phyloP scores from a whole-genome alignment of 1,284 basidiomycete species.

The Ganoderma resinaceum region DNA sequence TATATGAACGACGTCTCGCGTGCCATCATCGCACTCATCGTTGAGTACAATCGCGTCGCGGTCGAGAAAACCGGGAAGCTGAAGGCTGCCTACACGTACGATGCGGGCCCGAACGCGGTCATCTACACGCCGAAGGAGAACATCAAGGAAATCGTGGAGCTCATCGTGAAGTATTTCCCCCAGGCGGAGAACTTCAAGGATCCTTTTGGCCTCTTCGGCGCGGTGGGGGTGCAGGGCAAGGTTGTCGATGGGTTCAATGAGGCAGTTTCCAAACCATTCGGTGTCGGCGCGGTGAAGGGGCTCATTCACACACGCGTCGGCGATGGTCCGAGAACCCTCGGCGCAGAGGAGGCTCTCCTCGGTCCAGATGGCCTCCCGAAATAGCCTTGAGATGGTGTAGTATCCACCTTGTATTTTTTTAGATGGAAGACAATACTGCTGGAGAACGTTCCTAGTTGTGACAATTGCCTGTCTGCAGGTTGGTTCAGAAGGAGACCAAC shows the following conservation, averaged over 20 bases:
- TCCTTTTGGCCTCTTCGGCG: slow-evolving; percentile 69
- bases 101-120: slow-evolving; percentile 98
- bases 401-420: neutral
- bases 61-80: slow-evolving; percentile 66
- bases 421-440: neutral
- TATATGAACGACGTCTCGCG: slow-evolving; percentile 98
- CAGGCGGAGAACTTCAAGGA: slow-evolving; percentile 79
- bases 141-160: slow-evolving; percentile 77
- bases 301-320: slow-evolving; percentile 93
- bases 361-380: slow-evolving; percentile 65
- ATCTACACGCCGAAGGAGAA: slow-evolving; percentile 89
- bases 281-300: slow-evolving; percentile 80
- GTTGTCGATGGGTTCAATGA: slow-evolving; percentile 80
- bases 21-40: slow-evolving; percentile 85
- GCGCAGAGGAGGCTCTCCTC: slow-evolving; percentile 62
- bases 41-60: slow-evolving; percentile 93
- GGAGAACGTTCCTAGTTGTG: neutral
- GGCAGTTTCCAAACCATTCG: slow-evolving; percentile 76
- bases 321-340: slow-evolving; percentile 83
- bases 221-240: slow-evolving; percentile 50
- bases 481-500: neutral
- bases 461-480: neutral
- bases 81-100: slow-evolving; percentile 97
- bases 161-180: slow-evolving; percentile 87
- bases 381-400: slow-evolving; percentile 1